Evolutionary conservation across 2,329 filamentous ascomycete genomes (phyloP), one percentile per base, ranked within the genome.

Genomic region (Didymella lethalis): DNA sequence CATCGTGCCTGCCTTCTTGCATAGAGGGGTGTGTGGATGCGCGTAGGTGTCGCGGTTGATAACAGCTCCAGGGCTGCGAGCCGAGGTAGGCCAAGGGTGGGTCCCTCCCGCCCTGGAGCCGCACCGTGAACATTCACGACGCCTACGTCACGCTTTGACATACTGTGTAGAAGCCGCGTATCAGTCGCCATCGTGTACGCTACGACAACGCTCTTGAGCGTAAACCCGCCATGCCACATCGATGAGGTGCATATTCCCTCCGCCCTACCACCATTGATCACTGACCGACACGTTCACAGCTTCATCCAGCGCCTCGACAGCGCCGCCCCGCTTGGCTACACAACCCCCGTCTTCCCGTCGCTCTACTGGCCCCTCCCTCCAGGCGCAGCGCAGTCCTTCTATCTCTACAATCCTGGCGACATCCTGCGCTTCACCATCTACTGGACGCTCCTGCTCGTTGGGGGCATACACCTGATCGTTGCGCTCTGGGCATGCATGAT

Each of bases 371-470:
- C 90, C 32, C 79, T 88, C 45, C 82, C 84, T 25, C 81, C 88
- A 12, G 75, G 76, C 58, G 79, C 84, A 44, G 84, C 84, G 59
- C 85, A 86, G 36, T 79, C 83, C 32, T 79, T 80, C 62, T 89
- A 88, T 69, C 87, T 97, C 66, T 94, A 91, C 80, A 84, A 90
- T 70, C 83, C 91, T 2, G 75, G 78, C 59, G 92, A 96, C 72
- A 91, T 96, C 54, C 94, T 92, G 89, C 89, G 90, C 64, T 97
- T 95, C 77, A 97, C 92, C 1, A 79, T 95, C 16, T 85, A 89
- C 73, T 97, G 93, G 93, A 96, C 92, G 0, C 78, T 96, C 36
- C 86, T 96, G 29, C 86, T 92, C 65, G 94, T 91, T 68, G 87
- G 85, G 32, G 82, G 87, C 20, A 90, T 93, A 62, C 92, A 97